phyloP scores from a whole-genome alignment of 2,329 filamentous ascomycete genomes.

The Colletotrichum sp. region DNA sequence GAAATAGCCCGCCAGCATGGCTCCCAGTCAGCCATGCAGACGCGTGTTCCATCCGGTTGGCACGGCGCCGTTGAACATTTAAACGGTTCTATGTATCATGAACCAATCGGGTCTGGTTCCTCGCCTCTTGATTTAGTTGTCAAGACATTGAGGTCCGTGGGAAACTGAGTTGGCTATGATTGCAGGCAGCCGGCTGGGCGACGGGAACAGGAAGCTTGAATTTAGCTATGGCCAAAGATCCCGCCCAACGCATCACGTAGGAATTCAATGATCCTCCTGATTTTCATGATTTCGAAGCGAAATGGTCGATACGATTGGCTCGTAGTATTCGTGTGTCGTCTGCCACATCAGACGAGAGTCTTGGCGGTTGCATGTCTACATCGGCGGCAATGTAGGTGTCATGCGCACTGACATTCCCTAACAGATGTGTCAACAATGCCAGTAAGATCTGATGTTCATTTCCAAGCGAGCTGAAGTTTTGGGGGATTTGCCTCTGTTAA shows the following conservation, averaged over 20 bases:
- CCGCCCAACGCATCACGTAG: neutral
- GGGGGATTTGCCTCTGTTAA: neutral
- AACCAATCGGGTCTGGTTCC: neutral
- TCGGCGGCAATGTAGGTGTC: neutral
- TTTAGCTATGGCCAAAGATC: neutral
- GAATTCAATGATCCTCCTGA: neutral
- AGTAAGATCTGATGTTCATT: neutral
- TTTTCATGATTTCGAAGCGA: neutral
- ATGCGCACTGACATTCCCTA: neutral
- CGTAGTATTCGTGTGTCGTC: neutral
- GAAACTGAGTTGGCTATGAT: neutral
- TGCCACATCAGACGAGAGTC: neutral
- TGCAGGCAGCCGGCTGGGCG: neutral
- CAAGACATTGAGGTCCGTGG: neutral
- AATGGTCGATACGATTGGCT: neutral
- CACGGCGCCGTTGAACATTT: neutral
- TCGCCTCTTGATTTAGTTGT: neutral
- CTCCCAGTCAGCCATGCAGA: neutral
- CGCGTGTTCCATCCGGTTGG: neutral
- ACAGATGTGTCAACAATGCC: neutral
- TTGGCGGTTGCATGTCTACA: neutral
- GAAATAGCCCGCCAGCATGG: neutral
- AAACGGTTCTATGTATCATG: neutral
- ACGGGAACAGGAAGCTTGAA: neutral
- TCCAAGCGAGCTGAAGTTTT: neutral